Evolutionary conservation across 139 green algal genomes (phyloP), one percentile per base, ranked within the genome.

Genomic region (Penium margaritaceum): DNA sequence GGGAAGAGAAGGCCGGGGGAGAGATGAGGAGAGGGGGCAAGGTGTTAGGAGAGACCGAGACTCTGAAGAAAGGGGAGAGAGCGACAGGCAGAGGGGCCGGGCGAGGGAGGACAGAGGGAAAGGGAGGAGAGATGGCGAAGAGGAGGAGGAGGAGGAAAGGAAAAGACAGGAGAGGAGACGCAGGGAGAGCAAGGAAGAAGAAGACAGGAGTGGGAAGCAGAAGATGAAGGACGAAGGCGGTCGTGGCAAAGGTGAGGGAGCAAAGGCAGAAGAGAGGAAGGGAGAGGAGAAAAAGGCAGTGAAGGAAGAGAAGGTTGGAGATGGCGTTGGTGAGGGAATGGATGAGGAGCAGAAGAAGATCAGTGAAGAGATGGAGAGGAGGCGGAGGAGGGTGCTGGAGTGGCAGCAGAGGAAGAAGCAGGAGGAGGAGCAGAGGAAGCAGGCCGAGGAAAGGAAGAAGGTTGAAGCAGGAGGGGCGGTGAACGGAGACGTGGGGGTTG

Each of bases 301-400:
- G 21, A 74, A 75, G 67, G 43, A 63, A 30, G 36, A 58, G 32
- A 34, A 17, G 44, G 32, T 17, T 62, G 38, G 21, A 9, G 66
- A 15, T 35, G 30, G 29, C 14, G 41, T 17, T 19, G 57, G 63
- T 5, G 62, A 74, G 33, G 71, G 63, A 38, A 75, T 70, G 32
- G 58, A 34, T 2, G 66, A n/a, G 21, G 70, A 72, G 61, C 63
- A 66, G 71, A 21, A 61, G 51, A 76, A 68, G 34, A 38, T 74
- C 21, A 39, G 17, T n/a, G 71, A 74, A 4, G 63, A 72, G 71
- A 76, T 60, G 47, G 72, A 74, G 54, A 76, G 66, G 46, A n/a
- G 44, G 34, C 46, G 63, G 5, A 14, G 47, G 29, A 1, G 47
- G 12, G 72, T 70, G 39, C 39, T 36, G 70, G 36, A 77, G 43